Percentiles rank a stretch among this genome's conserved stretches.
Conservation (phyloP, 2,329 filamentous ascomycete genomes). For the Aspergillus japonicus region DNA sequence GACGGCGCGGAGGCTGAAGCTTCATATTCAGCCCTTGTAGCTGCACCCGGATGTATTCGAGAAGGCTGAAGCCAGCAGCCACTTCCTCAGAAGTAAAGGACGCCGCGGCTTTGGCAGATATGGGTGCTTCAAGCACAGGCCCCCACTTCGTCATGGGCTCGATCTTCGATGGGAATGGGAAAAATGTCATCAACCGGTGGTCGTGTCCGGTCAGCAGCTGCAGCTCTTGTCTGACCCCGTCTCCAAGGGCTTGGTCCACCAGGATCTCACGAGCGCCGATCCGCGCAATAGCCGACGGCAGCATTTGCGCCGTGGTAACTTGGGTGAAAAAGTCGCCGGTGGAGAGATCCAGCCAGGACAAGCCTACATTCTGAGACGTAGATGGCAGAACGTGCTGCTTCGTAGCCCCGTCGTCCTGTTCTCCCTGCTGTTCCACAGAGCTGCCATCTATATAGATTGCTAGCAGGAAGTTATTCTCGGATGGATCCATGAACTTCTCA, state of each 20-base stretch:
- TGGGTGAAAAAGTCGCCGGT: slow-evolving; percentile 94
- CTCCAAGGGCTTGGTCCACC: slow-evolving; percentile 63
- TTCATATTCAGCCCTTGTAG: slow-evolving; percentile 76
- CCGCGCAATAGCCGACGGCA: slow-evolving; percentile 79
- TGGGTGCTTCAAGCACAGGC: slow-evolving; percentile 71
- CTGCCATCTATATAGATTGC: slow-evolving; percentile 63
- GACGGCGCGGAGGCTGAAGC: slow-evolving; percentile 76
- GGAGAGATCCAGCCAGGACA: slow-evolving; percentile 93
- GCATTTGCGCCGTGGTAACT: slow-evolving; percentile 63
- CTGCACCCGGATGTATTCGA: slow-evolving; percentile 79
- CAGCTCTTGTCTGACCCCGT: slow-evolving; percentile 60
- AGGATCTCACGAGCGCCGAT: slow-evolving; percentile 84
- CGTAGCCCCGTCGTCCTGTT: slow-evolving; percentile 19
- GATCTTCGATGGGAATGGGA: slow-evolving; percentile 48
- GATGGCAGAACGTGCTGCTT: slow-evolving; percentile 31
- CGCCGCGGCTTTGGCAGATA: slow-evolving; percentile 54
- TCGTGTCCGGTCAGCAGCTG: slow-evolving; percentile 71
- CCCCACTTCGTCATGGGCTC: slow-evolving; percentile 65
- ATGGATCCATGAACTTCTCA: slow-evolving; percentile 94
- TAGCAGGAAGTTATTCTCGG: slow-evolving; percentile 88
- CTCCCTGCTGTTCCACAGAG: slow-evolving; percentile 21
- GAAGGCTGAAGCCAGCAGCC: slow-evolving; percentile 72
- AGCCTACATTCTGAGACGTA: slow-evolving; percentile 58
- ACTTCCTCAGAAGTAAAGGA: slow-evolving; percentile 69
- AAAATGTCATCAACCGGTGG: slow-evolving; percentile 72